These are phyloP conservation scores for Tylopilus balloui DNA, from an alignment of 768 basidiomycete genomes.

Conservation along the genomic window DNA sequence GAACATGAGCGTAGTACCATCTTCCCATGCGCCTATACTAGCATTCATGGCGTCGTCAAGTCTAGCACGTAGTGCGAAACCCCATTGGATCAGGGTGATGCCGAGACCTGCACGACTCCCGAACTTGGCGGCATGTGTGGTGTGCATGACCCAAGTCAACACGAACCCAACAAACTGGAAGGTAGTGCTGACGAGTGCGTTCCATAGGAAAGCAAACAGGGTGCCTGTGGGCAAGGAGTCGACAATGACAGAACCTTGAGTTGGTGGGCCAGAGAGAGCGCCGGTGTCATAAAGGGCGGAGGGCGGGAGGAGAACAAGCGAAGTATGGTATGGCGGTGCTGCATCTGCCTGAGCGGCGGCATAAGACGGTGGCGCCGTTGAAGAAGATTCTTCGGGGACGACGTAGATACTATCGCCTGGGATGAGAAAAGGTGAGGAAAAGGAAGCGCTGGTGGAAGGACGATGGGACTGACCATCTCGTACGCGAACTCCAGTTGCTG, in stretches of 20 bases:
- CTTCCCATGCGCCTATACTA: constrained; percentile 30
- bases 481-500: constrained; percentile 48
- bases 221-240: constrained; percentile 82
- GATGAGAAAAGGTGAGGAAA: constrained; percentile 2
- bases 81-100: constrained; percentile 95
- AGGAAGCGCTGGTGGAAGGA: neutral
- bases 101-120: constrained; percentile 94
- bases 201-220: constrained; percentile 87
- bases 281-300: constrained; percentile 31
- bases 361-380: constrained; percentile 89
- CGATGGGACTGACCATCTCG: constrained; percentile 44
- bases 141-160: constrained; percentile 90
- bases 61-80: constrained; percentile 67
- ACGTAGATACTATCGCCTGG: constrained; percentile 67
- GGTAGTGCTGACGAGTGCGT: constrained; percentile 86
- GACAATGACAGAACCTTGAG: constrained; percentile 75
- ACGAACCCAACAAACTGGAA: constrained; percentile 97
- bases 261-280: constrained; percentile 37
- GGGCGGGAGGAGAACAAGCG: constrained; percentile 85
- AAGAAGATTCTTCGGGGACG: constrained; percentile 78
- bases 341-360: constrained; percentile 88
- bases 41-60: constrained; percentile 40
- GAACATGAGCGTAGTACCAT: constrained; percentile 36
- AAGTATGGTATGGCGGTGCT: constrained; percentile 98
- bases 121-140: constrained; percentile 88